Percentiles rank a stretch among this genome's conserved stretches.
Conservation (phyloP, 179 eudicot species). For the Silene noctiflora region DNA sequence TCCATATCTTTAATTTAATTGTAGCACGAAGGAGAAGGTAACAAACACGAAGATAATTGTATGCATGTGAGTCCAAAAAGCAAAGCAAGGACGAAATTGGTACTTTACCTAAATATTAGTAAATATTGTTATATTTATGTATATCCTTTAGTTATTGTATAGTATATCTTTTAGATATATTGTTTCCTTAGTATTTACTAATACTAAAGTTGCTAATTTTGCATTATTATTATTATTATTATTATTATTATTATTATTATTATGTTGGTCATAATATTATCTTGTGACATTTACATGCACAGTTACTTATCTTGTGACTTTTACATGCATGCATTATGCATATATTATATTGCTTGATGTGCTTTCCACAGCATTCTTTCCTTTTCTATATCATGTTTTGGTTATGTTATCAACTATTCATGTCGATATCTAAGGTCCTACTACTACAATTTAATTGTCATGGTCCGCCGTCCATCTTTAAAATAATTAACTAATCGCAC, state of each 20-base stretch:
- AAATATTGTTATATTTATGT: no score
- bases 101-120: conserved; percentile 18
- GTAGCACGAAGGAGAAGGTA: no score
- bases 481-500: neutral
- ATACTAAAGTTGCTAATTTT: no score
- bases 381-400: neutral
- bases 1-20: neutral
- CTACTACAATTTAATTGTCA: conserved; percentile 8
- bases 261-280: no score
- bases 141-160: no score
- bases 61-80: no score
- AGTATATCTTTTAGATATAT: no score
- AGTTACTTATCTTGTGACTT: conserved; percentile 30
- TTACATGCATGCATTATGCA: conserved; percentile 3
- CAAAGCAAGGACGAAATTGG: neutral
- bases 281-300: conserved; percentile 23
- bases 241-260: neutral
- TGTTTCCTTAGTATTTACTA: no score
- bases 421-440: conserved; percentile 28
- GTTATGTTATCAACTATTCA: neutral
- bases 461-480: conserved; percentile 26
- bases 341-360: neutral
- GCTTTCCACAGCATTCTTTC: neutral
- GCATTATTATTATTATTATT: no score
- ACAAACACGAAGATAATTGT: no score